A percentile compares a stretch with the other conserved stretches of the same genome.
Evolutionary conservation across 78 protist species (phyloP).

Genomic region (Emiliania huxleyi): DNA sequence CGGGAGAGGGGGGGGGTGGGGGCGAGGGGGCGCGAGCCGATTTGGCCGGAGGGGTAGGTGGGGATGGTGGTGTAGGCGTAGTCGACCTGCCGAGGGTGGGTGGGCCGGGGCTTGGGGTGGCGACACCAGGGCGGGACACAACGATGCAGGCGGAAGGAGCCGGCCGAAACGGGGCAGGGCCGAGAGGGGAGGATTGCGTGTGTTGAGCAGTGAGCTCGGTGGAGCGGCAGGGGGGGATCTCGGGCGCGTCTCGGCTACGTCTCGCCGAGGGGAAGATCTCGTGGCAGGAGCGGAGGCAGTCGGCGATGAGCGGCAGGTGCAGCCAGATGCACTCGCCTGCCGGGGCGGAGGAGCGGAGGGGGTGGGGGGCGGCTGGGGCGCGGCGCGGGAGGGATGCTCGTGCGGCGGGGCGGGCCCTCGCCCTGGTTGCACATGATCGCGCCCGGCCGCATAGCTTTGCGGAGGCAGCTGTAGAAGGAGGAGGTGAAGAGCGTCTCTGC

Average conservation of each 20-base stretch:
- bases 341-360: too few relatives aligned
- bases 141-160: too few relatives aligned
- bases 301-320: slow-evolving; percentile 77
- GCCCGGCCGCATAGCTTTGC: slow-evolving; percentile 32
- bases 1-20: too few relatives aligned
- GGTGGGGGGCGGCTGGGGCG: too few relatives aligned
- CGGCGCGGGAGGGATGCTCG: too few relatives aligned
- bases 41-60: slow-evolving; percentile 19
- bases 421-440: slow-evolving; percentile 89
- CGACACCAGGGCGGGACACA: not conserved
- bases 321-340: slow-evolving; percentile 77
- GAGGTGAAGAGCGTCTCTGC: slow-evolving; percentile 11
- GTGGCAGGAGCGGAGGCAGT: slow-evolving; percentile 44
- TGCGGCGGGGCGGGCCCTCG: too few relatives aligned
- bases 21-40: not conserved
- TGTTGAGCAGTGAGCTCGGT: too few relatives aligned
- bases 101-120: too few relatives aligned
- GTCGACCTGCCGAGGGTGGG: not conserved
- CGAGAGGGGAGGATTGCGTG: too few relatives aligned
- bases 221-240: too few relatives aligned
- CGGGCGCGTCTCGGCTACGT: not conserved
- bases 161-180: too few relatives aligned
- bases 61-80: slow-evolving; percentile 17
- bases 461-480: not conserved
- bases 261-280: slow-evolving; percentile 55